Evolutionary conservation across 2,329 filamentous ascomycete genomes (phyloP).

Genomic region (Colletotrichum musae): DNA sequence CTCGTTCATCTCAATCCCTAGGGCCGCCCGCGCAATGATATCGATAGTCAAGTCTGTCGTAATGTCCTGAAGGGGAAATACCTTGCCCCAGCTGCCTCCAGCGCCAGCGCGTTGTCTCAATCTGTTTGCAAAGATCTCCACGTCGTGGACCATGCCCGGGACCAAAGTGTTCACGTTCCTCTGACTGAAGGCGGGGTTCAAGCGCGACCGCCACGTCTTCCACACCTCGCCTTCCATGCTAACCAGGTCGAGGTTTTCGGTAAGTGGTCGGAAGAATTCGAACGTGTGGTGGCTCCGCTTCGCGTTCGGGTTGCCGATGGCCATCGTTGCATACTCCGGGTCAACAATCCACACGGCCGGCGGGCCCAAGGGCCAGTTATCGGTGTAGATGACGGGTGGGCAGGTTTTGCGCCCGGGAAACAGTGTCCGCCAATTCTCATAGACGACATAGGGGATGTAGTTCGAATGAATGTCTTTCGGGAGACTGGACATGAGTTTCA

Average conservation of each 20-base stretch:
- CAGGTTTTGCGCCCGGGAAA: constrained; percentile 46
- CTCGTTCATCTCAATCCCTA: constrained; percentile 43
- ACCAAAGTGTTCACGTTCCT: constrained; percentile 53
- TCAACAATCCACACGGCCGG: constrained; percentile 43
- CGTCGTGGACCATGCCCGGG: constrained; percentile 55
- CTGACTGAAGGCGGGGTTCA: constrained; percentile 55
- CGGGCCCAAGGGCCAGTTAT: constrained; percentile 48
- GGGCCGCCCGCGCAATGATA: constrained; percentile 53
- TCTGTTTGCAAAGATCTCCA: constrained; percentile 51
- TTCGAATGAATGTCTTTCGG: constrained; percentile 26
- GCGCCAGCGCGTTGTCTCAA: constrained; percentile 47
- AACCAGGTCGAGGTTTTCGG: constrained; percentile 50
- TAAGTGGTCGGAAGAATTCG: constrained; percentile 47
- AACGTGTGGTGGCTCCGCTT: constrained; percentile 49
- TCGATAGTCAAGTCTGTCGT: constrained; percentile 58
- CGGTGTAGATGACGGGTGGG: constrained; percentile 47
- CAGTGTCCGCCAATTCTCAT: constrained; percentile 25
- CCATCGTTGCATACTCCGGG: constrained; percentile 43
- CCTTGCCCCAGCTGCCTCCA: constrained; percentile 47
- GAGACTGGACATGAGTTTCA: constrained; percentile 9
- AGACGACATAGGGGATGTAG: constrained; percentile 29
- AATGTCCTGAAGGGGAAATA: constrained; percentile 53
- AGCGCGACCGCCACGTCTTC: constrained; percentile 49
- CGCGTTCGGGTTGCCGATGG: constrained; percentile 43
- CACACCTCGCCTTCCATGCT: constrained; percentile 49